Percentiles rank a stretch among this genome's conserved stretches.
These are phyloP conservation scores for Lepraria neglecta DNA, from an alignment of 495 filamentous ascomycete species.

Conservation along the genomic window DNA sequence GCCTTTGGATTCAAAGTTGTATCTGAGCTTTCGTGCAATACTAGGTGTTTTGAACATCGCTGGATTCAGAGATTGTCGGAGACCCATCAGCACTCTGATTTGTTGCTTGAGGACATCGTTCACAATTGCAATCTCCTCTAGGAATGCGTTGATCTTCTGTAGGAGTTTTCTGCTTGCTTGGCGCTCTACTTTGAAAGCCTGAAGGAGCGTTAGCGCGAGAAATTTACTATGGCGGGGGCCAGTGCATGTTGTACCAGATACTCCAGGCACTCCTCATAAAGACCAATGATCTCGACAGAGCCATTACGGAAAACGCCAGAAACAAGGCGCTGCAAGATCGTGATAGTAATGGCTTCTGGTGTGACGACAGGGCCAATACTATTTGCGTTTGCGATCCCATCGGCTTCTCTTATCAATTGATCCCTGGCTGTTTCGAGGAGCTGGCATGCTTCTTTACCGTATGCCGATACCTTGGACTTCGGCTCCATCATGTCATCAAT, in stretches of 20 bases:
- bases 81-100: background rate
- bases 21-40: conserved; percentile 15
- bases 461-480: background rate
- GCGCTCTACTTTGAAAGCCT: conserved; percentile 20
- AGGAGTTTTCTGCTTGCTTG: conserved; percentile 21
- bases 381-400: conserved; percentile 3
- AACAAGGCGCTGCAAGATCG: conserved; percentile 10
- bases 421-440: conserved; percentile 16
- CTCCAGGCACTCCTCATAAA: conserved; percentile 19
- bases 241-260: conserved; percentile 4
- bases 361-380: conserved; percentile 20
- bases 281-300: conserved; percentile 15
- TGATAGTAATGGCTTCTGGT: conserved; percentile 19
- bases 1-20: conserved; percentile 15
- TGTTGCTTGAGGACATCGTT: conserved; percentile 15
- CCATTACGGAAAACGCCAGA: conserved; percentile 9
- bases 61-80: conserved; percentile 14
- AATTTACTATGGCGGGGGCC: background rate
- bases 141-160: conserved; percentile 16
- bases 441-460: conserved; percentile 6
- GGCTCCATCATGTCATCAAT: conserved; percentile 6
- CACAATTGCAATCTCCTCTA: conserved; percentile 18
- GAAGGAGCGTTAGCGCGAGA: background rate
- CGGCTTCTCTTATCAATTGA: conserved; percentile 18
- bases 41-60: conserved; percentile 13